A percentile compares a stretch with the other conserved stretches of the same genome.
Conservation (phyloP, 2,329 filamentous ascomycete species). For the Fusarium longipes region DNA sequence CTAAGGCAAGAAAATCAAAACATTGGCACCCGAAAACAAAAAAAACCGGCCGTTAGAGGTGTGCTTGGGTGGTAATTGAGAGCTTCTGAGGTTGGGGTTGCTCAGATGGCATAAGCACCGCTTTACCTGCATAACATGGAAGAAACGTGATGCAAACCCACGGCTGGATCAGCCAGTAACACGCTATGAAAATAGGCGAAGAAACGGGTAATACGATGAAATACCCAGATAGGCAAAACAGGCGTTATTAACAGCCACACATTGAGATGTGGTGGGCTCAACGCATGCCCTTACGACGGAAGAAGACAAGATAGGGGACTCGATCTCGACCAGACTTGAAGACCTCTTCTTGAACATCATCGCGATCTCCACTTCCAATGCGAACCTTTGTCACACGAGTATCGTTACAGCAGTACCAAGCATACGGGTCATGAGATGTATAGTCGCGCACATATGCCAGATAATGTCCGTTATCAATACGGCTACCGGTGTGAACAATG, state of each 20-base stretch:
- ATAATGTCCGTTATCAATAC: constrained; percentile 82
- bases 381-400: constrained; percentile 54
- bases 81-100: background rate
- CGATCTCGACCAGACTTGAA: constrained; percentile 53
- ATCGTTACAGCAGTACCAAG: constrained; percentile 65
- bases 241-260: background rate
- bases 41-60: background rate
- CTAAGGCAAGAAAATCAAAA: background rate
- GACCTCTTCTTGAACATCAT: constrained; percentile 53
- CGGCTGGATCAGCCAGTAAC: background rate
- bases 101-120: background rate
- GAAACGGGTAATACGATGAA: background rate
- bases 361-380: constrained; percentile 52
- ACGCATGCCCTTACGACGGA: constrained; percentile 52
- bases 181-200: background rate
- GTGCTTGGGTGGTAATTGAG: background rate
- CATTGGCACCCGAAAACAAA: constrained; percentile 10
- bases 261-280: constrained; percentile 13
- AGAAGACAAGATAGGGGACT: constrained; percentile 63
- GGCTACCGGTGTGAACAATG: constrained; percentile 77
- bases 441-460: constrained; percentile 74
- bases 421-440: constrained; percentile 55
- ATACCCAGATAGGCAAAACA: background rate
- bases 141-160: background rate
- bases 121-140: background rate